Evolutionary conservation across 2,329 filamentous ascomycete genomes (phyloP), one percentile per base, ranked within the genome.

Genomic region (Colletotrichum cereale): DNA sequence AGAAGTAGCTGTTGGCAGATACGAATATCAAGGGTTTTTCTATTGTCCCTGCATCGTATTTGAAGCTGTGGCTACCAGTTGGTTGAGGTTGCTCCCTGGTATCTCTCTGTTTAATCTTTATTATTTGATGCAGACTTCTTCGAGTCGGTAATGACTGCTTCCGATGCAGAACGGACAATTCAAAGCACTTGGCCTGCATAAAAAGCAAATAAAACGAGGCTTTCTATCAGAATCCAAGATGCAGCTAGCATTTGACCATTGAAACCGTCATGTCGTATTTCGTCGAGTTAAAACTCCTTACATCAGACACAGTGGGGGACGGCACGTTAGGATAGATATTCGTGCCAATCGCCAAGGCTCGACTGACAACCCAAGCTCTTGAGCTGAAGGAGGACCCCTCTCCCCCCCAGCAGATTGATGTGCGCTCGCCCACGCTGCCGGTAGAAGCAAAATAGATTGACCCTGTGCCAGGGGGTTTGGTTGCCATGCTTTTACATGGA

Each of bases 61-160:
- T 47, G 21, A n/a, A 5, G 44, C 44, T 24, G 21, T 10, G 21
- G 44, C 5, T 5, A 14, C n/a, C 8, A 24, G n/a, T 34, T 12
- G 44, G 21, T 47, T 47, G 44, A 47, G 44, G 8, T 47, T 24
- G n/a, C 24, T 5, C 21, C 3, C 24, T 24, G 44, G 11, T 12
- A 6, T 24, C 12, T 24, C 3, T 4, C 5, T 34, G 8, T 34
- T 34, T 44, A 11, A 47, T 47, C 8, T 12, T 5, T 5, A 47
- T 11, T 4, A 47, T 11, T n/a, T n/a, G 2, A 5, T 29, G 5
- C 6, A 2, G 3, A 6, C 5, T 3, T 16, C 2, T 24, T 7
- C 16, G 26, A 29, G 0, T 16, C 14, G 48, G 7, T 3, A 12
- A 16, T 8, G 6, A 6, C 2, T 14, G 12, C 24, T 29, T 8